Base-by-base conservation (phyloP, 495 filamentous ascomycete genomes). In the Glutinoglossum americanum region DNA sequence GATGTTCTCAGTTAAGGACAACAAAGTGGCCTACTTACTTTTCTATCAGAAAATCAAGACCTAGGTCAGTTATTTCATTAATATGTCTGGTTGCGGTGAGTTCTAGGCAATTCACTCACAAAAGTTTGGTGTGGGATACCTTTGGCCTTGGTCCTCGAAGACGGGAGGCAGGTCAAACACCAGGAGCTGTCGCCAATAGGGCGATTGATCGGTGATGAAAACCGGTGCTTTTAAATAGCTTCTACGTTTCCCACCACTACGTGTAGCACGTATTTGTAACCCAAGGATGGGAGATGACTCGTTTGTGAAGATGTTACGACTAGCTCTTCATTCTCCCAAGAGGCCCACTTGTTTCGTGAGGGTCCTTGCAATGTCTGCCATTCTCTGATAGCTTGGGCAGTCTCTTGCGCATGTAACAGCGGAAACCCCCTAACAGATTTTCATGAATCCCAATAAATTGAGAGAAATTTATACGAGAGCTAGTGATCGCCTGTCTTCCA, bases 11-110 rank as follows among this genome's bases (percentile, higher is more conserved):
- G 74, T 84, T 60, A 87, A 83, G 69, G 93, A 96, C 66, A 93
- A 87, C 73, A 94, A 94, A 73, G 89, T 94, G 56, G 92, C 92
- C 15, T 98, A 98, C 69, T 78, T 98, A 60, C 69, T 98, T 66
- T 93, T 98, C 70, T 98, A 98, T 67, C 82, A 95, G 71, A 81
- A 77, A 60, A 79, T 94, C 56, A 56, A 56, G 54, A 9, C 32
- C 5, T 56, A 56, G 54, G 32, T 13, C 21, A 7, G 32, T 53
- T 5, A 19, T 58, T 49, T 58, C 21, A 23, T 58, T 53, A 17
- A 17, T 35, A 2, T 23, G 21, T 15, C 25, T 26, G 11, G 21
- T 26, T 26, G 10, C 15, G 35, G 15, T 23, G 44, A 44, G 30
- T 35, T 56, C 26, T 27, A 17, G 26, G n/a, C 15, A 41, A 41